Evolutionary conservation across 768 basidiomycete species (phyloP).

Genomic region (Kwoniella shandongensis): DNA sequence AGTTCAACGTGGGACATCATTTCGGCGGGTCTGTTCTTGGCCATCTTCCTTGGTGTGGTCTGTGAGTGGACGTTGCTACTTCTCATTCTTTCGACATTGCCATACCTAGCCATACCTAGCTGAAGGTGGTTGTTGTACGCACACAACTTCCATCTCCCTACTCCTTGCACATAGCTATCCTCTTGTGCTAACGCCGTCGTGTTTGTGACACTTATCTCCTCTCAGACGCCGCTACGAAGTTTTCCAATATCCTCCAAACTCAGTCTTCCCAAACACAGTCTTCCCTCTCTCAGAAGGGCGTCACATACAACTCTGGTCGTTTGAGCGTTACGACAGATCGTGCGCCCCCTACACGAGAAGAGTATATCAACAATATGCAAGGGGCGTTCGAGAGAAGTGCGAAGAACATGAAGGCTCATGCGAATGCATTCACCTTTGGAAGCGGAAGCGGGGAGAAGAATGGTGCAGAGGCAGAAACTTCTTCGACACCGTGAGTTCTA

Average conservation of each 20-base stretch:
- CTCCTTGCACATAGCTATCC: too few relatives aligned
- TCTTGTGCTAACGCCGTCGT: too few relatives aligned
- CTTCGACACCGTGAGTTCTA: slow-evolving; percentile 29
- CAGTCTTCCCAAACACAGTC: slow-evolving; percentile 20
- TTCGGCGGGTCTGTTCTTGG: slow-evolving; percentile 31
- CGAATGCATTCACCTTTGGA: slow-evolving; percentile 35
- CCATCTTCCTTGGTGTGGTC: slow-evolving; percentile 39
- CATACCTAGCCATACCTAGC: too few relatives aligned
- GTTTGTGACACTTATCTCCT: too few relatives aligned
- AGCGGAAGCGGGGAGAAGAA: not conserved
- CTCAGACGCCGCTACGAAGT: slow-evolving; percentile 21
- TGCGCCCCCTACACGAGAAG: slow-evolving; percentile 36
- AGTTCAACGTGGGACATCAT: slow-evolving; percentile 40
- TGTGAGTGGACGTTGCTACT: slow-evolving; percentile 35
- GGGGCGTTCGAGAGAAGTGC: slow-evolving; percentile 38
- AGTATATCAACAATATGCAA: slow-evolving; percentile 41
- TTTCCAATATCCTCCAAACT: slow-evolving; percentile 22
- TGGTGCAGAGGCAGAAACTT: slow-evolving; percentile 10
- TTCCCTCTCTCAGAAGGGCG: slow-evolving; percentile 24
- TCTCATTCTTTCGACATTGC: too few relatives aligned
- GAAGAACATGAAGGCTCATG: slow-evolving; percentile 37
- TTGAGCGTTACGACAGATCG: slow-evolving; percentile 33
- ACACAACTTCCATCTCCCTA: slow-evolving; percentile 1
- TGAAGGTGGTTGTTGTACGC: too few relatives aligned
- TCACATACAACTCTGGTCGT: slow-evolving; percentile 30